Conservation (phyloP, 1,139 yeast genomes). For the Sugiyamaella castrensis region DNA sequence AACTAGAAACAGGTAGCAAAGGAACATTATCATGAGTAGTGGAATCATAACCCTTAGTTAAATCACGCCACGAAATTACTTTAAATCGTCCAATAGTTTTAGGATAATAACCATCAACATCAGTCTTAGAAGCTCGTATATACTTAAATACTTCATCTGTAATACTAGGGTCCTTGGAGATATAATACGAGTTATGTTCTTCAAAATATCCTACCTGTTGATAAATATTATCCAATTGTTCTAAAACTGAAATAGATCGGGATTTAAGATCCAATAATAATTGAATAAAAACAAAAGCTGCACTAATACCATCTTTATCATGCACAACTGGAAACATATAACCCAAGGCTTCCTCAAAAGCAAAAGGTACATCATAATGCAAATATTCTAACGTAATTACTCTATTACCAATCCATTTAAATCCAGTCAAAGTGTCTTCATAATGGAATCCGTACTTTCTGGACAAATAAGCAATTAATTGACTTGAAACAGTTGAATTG, state of each 20-base stretch:
- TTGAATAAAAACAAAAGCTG: constrained; percentile 75
- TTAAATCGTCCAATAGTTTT: constrained; percentile 49
- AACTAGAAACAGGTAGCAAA: constrained; percentile 61
- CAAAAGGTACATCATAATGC: constrained; percentile 78
- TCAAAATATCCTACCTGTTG: constrained; percentile 72
- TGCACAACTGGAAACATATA: constrained; percentile 84
- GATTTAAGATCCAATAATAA: constrained; percentile 46
- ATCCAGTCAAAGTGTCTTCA: constrained; percentile 87
- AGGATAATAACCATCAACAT: constrained; percentile 37
- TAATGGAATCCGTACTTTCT: constrained; percentile 56
- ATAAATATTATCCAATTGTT: constrained; percentile 58
- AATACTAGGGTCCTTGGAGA: constrained; percentile 51
- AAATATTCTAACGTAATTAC: constrained; percentile 66
- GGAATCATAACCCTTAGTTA: constrained; percentile 80
- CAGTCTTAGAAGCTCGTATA: constrained; percentile 36
- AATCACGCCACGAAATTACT: constrained; percentile 72
- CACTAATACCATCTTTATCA: constrained; percentile 92
- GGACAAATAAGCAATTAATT: constrained; percentile 72
- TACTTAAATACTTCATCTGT: constrained; percentile 53
- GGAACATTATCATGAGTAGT: constrained; percentile 58
- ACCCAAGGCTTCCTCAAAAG: constrained; percentile 94
- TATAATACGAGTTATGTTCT: constrained; percentile 84
- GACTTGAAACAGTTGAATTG: constrained; percentile 91
- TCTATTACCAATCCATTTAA: constrained; percentile 95
- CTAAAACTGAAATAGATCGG: constrained; percentile 39